Evolutionary conservation across 495 filamentous ascomycete genomes (phyloP), one percentile per base, ranked within the genome.

Genomic region (Penicillium verhagenii): DNA sequence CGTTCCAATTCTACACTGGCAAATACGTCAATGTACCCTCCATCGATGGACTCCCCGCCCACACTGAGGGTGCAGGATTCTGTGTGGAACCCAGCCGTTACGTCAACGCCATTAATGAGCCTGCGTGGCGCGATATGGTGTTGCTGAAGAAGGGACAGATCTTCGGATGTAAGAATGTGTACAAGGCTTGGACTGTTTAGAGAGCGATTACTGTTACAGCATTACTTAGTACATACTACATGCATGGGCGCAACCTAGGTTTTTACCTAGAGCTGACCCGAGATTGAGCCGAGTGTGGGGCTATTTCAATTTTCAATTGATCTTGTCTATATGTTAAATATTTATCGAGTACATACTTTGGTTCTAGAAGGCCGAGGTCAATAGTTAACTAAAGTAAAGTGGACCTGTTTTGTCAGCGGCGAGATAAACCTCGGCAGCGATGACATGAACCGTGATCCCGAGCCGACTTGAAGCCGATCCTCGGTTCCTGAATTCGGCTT

Each of bases 1-100:
- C 92, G 0, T 97, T 96, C 81, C 92, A 96, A 69, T 95, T 95
- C 74, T 97, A 97, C 73, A 95, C 90, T 0, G 94, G 92, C 42
- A 87, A 89, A 61, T 84, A 83, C 60, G 89, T 94, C 58, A 75
- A 92, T 58, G 84, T 94, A n/a, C 87, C 85, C 1, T 83, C 77
- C 35, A 82, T 88, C 11, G 84, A 80, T 13, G 86, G 84, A 0
- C 65, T 82, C 13, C 82, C 87, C 0, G 80, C 84, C 0, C 82
- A 89, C 16, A 80, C 74, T 0, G 61, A 83, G 9, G 79, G 89
- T 33, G 80, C 85, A 16, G 93, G 90, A 0, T 93, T 96, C 73
- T 94, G 91, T 69, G 83, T 96, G 19, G 94, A 98, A 75, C 91
- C 93, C 0, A 89, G 89, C 63, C 82, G 94, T 9, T 97, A 86